Percentiles rank a stretch among this genome's conserved stretches.
phyloP scores from a whole-genome alignment of 805 yeast species.

The Pichia manshurica region DNA sequence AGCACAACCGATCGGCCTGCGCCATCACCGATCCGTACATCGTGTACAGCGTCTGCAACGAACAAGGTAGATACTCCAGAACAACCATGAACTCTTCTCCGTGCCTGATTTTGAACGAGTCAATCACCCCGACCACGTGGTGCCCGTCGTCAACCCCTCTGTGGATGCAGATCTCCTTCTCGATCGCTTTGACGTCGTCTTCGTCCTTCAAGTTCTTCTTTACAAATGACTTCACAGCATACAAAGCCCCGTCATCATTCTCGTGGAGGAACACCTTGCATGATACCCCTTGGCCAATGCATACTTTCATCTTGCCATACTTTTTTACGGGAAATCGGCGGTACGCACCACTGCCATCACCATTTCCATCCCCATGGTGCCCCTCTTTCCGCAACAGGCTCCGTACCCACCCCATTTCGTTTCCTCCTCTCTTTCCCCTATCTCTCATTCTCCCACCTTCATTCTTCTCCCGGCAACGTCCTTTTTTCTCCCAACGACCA shows the following conservation, averaged over 20 bases:
- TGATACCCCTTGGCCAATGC: constrained; percentile 8
- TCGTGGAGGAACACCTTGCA: constrained; percentile 9
- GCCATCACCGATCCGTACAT: constrained; percentile 1
- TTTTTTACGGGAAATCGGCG: background rate
- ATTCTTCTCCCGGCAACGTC: too few species aligned
- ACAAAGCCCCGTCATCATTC: constrained; percentile 2
- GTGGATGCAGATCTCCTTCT: constrained; percentile 34
- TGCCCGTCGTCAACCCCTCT: constrained; percentile 23
- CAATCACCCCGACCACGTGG: constrained; percentile 33
- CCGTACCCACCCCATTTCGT: too few species aligned
- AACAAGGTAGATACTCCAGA: constrained; percentile 34
- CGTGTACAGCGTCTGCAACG: constrained; percentile 10
- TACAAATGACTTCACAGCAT: constrained; percentile 44
- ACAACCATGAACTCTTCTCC: constrained; percentile 25
- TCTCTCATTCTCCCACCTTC: too few species aligned
- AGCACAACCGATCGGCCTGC: constrained; percentile 23
- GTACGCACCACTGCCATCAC: background rate
- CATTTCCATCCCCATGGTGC: background rate
- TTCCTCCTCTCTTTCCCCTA: too few species aligned
- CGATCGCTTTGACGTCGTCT: constrained; percentile 36
- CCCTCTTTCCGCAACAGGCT: too few species aligned
- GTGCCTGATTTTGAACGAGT: constrained; percentile 25
- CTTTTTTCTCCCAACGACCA: too few species aligned
- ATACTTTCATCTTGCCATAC: constrained; percentile 4
- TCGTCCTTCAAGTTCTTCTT: constrained; percentile 32